Evolutionary conservation across 1,139 yeast genomes (phyloP), one percentile per base, ranked within the genome.

Genomic region (Blastobotrys persicus): DNA sequence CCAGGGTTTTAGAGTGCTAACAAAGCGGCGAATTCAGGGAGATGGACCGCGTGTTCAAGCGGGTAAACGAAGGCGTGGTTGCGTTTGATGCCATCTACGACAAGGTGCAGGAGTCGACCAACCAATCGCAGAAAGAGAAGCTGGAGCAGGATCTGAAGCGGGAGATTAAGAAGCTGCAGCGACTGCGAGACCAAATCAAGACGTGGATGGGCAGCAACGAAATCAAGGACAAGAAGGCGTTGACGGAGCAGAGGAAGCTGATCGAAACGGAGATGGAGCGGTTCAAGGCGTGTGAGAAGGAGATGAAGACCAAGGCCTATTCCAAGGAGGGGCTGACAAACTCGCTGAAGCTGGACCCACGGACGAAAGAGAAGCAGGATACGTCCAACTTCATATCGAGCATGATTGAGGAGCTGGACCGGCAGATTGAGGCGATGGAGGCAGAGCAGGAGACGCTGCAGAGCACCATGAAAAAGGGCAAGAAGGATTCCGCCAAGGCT

Each of bases 171-270:
- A 91, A 89, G 69, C 76, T 94, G 48, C 99, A 94, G 68, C 81
- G 96, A 64, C 83, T 86, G 64, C 80, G 98, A 66, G 98, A 94
- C 69, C 98, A 91, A 70, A 87, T 94, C 59, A 94, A 94, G 69
- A 85, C 88, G 50, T 94, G 98, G 98, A 74, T 91, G 64, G 81
- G 95, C 43, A 95, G 94, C 60, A 85, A 85, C 61, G 95, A 94
- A 55, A 91, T 91, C 48, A 91, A 94, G 68, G 94, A 92, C 63
- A 95, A 89, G 71, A 85, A 88, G 65, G 69, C 76, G 47, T 71
- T 94, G 53, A 77, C 81, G 55, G 98, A 91, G 54, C 87, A 89
- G 61, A 77, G 98, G 49, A 78, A 83, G 59, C 74, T 83, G 58
- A 92, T 94, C 59, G 97, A 94, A 68, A 80, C 80, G 42, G 70